Conservation (phyloP, 2,329 filamentous ascomycete genomes). For the Penicillium freii region DNA sequence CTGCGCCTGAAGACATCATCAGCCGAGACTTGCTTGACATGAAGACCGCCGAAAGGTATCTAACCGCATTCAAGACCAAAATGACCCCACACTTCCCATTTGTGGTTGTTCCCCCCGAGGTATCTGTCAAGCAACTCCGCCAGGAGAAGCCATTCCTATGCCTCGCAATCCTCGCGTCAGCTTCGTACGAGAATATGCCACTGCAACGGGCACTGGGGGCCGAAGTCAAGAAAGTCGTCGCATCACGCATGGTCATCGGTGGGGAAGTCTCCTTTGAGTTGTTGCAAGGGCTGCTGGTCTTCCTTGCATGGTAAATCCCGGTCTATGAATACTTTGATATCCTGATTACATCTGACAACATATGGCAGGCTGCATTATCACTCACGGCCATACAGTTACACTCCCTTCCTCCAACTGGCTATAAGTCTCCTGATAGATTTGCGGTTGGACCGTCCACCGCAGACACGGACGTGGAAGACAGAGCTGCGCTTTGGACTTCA, state of each 20-base stretch:
- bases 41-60: neutral
- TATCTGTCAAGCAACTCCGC: neutral
- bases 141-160: neutral
- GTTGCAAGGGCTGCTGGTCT: neutral
- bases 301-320: neutral
- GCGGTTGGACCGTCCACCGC: neutral
- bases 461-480: neutral
- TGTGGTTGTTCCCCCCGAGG: neutral
- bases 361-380: neutral
- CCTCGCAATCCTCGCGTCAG: neutral
- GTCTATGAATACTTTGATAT: neutral
- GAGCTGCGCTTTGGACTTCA: neutral
- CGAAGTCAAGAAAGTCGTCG: neutral
- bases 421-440: neutral
- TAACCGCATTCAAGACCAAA: neutral
- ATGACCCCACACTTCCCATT: neutral
- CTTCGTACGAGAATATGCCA: neutral
- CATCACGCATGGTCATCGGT: neutral
- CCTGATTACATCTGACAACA: neutral
- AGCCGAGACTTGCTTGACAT: neutral
- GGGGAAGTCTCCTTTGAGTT: neutral
- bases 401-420: neutral
- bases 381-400: neutral
- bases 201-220: neutral
- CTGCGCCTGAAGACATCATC: neutral